phyloP scores from a whole-genome alignment of 352 stramenopile genomes.

The Thraustochytrium striatum region DNA sequence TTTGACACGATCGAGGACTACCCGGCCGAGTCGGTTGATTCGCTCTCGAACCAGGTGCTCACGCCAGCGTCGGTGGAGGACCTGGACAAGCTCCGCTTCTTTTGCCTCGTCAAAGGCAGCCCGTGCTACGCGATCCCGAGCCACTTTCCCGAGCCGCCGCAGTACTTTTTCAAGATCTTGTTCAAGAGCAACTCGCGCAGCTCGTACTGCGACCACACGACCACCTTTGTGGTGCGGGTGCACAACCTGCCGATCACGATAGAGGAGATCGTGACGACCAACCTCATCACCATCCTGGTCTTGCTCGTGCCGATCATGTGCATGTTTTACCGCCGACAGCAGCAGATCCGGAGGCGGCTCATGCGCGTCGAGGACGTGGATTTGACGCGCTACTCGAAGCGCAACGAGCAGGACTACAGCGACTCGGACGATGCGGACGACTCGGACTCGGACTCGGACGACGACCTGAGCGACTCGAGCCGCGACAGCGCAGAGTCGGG shows the following conservation, averaged over 20 bases:
- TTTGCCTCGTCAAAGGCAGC: constrained; percentile 3
- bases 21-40: neutral
- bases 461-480: neutral
- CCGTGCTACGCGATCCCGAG: neutral
- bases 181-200: neutral
- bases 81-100: neutral
- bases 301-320: constrained; percentile 10
- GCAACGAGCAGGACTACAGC: too few relatives aligned
- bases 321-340: constrained; percentile 13
- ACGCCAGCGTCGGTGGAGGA: neutral
- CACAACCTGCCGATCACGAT: constrained; percentile 43
- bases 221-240: constrained; percentile 33
- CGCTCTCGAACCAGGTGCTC: neutral
- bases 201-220: constrained; percentile 39
- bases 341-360: neutral
- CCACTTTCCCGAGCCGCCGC: constrained; percentile 4
- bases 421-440: neutral
- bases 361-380: constrained; percentile 6
- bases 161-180: constrained; percentile 36
- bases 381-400: neutral
- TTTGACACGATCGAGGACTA: constrained; percentile 39
- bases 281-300: neutral
- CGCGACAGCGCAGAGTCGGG: neutral
- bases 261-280: constrained; percentile 25
- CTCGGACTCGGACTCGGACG: neutral